Conservation (phyloP, 495 filamentous ascomycete genomes). For the Delitschia confertaspora region DNA sequence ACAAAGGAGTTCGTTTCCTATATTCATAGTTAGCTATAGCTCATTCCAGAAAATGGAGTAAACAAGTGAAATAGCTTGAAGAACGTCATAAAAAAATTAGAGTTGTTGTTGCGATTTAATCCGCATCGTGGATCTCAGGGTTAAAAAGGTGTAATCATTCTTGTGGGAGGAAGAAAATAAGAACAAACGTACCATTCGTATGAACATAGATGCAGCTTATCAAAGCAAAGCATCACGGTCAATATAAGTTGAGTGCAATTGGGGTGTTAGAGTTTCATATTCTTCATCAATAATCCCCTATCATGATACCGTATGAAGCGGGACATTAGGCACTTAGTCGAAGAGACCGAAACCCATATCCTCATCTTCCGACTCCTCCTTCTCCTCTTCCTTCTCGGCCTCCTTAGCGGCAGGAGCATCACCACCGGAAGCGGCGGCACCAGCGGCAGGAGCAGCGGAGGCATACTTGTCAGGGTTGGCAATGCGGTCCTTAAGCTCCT, state of each 20-base stretch:
- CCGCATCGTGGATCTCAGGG: conserved; percentile 44
- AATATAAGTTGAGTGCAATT: not conserved
- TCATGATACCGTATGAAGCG: conserved; percentile 11
- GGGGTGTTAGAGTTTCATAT: conserved; percentile 4
- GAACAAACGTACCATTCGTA: conserved; percentile 5
- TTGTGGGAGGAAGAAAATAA: conserved; percentile 21
- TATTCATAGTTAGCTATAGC: not conserved
- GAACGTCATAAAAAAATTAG: conserved; percentile 57
- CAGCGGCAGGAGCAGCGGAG: conserved; percentile 54
- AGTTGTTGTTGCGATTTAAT: conserved; percentile 49
- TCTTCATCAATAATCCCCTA: conserved; percentile 10
- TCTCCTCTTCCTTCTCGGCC: conserved; percentile 41
- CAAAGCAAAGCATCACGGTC: conserved; percentile 12
- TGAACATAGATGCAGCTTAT: not conserved
- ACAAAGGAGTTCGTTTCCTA: not conserved
- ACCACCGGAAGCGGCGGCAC: conserved; percentile 39
- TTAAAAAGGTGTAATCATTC: conserved; percentile 53
- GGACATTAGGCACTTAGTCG: conserved; percentile 34
- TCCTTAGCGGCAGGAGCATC: conserved; percentile 45
- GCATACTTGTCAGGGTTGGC: conserved; percentile 96
- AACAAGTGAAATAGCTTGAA: not conserved
- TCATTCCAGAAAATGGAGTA: not conserved
- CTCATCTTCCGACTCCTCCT: conserved; percentile 54
- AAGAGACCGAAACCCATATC: conserved; percentile 60
- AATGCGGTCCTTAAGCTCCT: conserved; percentile 96